Evolutionary conservation across 1,139 yeast species (phyloP), one percentile per base, ranked within the genome.

Genomic region (Blastobotrys proliferans): DNA sequence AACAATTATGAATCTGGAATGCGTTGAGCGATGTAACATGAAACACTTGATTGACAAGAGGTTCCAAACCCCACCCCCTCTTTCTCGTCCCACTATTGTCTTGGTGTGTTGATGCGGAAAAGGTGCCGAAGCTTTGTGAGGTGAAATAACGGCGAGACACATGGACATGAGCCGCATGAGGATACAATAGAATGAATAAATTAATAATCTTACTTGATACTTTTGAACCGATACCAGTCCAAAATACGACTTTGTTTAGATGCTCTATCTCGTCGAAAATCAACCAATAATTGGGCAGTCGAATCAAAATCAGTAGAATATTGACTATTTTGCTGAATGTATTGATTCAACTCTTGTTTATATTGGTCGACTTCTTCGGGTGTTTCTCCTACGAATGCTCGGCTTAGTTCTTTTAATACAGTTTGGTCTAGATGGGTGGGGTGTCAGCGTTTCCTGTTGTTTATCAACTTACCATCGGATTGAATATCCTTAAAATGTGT

Each of bases 11-110:
- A 79, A 88, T 17, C 84, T 95, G 1, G 66, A 69, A 34, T 70
- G 92, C 52, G 96, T 95, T 0, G 83, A 82, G 51, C 68, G 70
- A 45, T 78, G 92, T 43, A 85, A 86, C 0, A 67, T 92, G 34
- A 67, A 79, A 19, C 77, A 83, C 52, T 67, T 88, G 43, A 79
- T 92, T n/a, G 99, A 92, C 60, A 78, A 67, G 48, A 70, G 97
- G 49, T 87, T 82, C 62, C 72, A 71, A 39, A n/a, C n/a, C n/a
- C n/a, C n/a, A n/a, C n/a, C n/a, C n/a, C n/a, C n/a, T n/a, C n/a
- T n/a, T n/a, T n/a, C n/a, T n/a, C n/a, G n/a, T n/a, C n/a, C n/a
- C n/a, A n/a, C n/a, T n/a, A n/a, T n/a, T n/a, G n/a, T n/a, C n/a
- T n/a, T n/a, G n/a, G n/a, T n/a, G n/a, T n/a, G n/a, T n/a, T n/a